phyloP scores from a whole-genome alignment of 768 basidiomycete species.

The Cantharellus cinnabarinus region DNA sequence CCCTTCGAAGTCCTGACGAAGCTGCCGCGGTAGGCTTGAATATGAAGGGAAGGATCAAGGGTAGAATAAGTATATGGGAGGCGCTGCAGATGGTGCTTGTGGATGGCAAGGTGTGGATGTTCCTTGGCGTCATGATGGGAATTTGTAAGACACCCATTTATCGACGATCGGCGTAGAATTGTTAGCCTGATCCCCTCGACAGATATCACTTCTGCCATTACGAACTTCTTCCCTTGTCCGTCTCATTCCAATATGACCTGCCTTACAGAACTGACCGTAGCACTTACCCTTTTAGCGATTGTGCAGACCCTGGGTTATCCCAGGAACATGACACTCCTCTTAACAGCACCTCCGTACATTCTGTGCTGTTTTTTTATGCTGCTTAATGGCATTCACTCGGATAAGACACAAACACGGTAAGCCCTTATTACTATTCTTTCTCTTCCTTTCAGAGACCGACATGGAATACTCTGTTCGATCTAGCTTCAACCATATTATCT shows the following conservation, averaged over 20 bases:
- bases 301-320: background rate
- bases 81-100: too few species aligned
- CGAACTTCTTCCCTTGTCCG: background rate
- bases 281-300: background rate
- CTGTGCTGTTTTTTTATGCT: background rate
- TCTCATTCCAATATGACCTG: background rate
- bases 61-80: too few species aligned
- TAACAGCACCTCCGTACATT: background rate
- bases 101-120: too few species aligned
- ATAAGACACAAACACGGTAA: background rate
- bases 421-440: background rate
- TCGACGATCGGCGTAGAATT: background rate
- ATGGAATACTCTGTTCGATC: background rate
- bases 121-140: too few species aligned
- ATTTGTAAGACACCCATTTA: too few species aligned
- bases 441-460: background rate
- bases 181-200: background rate
- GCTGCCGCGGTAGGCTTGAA: too few species aligned
- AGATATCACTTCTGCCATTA: background rate
- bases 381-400: background rate
- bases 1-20: too few species aligned
- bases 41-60: too few species aligned
- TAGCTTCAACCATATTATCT: background rate
- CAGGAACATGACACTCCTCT: background rate
- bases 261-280: too few species aligned